These are phyloP conservation scores for Lipomyces anomalus DNA, from an alignment of 805 yeast species.

Conservation along the genomic window DNA sequence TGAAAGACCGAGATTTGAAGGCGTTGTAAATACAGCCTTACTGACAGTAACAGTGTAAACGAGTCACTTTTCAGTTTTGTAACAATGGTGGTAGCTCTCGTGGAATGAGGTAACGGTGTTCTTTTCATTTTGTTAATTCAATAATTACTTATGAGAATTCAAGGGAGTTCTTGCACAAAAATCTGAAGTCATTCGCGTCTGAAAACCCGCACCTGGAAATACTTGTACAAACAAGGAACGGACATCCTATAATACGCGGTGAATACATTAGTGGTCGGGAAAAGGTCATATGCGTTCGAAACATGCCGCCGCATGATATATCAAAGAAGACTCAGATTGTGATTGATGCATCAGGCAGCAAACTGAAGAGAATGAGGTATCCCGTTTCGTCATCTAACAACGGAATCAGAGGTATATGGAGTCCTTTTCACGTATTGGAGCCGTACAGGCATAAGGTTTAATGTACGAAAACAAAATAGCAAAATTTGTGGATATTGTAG, in stretches of 20 bases:
- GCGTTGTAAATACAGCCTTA: neutral
- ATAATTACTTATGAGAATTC: neutral
- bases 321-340: conserved; percentile 58
- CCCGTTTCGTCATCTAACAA: conserved; percentile 75
- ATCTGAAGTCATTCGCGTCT: conserved; percentile 51
- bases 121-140: conserved; percentile 8
- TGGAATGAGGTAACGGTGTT: conserved; percentile 64
- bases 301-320: conserved; percentile 57
- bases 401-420: conserved; percentile 95
- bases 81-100: conserved; percentile 94
- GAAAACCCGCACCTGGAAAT: conserved; percentile 65
- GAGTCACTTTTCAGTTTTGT: conserved; percentile 72
- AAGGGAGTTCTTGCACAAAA: conserved; percentile 55
- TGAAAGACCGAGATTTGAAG: neutral
- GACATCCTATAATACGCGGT: conserved; percentile 63
- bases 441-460: conserved; percentile 18
- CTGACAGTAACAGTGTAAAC: conserved; percentile 46
- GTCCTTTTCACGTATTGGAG: conserved; percentile 52
- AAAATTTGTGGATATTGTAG: neutral
- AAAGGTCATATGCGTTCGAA: conserved; percentile 71
- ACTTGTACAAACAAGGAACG: conserved; percentile 60
- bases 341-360: conserved; percentile 63
- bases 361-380: conserved; percentile 45
- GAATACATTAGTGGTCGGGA: conserved; percentile 45
- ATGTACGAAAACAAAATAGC: neutral